A percentile compares a stretch with the other conserved stretches of the same genome.
These are phyloP conservation scores for Plicaturopsis crispa DNA, from an alignment of 768 basidiomycete species.

Conservation along the genomic window DNA sequence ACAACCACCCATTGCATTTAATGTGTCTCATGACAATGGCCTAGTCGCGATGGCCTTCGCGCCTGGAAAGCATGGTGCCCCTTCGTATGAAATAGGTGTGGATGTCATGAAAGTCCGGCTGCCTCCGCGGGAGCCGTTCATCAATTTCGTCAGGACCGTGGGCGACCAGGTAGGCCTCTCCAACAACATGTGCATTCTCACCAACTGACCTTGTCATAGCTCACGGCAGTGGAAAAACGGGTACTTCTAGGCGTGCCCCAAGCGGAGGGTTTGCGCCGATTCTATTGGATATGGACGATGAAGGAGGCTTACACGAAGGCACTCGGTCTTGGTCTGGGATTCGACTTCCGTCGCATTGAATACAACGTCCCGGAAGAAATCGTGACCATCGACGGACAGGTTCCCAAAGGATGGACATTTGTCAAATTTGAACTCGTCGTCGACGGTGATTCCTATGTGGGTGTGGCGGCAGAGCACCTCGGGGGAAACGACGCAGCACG, in stretches of 20 bases:
- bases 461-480: slow-evolving; percentile 55
- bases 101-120: slow-evolving; percentile 76
- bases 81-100: slow-evolving; percentile 53
- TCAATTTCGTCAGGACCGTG: slow-evolving; percentile 55
- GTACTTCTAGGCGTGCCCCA: slow-evolving; percentile 30
- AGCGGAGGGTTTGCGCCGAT: slow-evolving; percentile 46
- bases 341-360: slow-evolving; percentile 73
- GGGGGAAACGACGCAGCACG: slow-evolving; percentile 32
- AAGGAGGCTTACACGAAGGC: slow-evolving; percentile 93
- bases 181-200: background rate
- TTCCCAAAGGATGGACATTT: slow-evolving; percentile 61
- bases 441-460: slow-evolving; percentile 49
- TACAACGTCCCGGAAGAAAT: slow-evolving; percentile 47
- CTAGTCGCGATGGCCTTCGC: slow-evolving; percentile 60
- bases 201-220: slow-evolving; percentile 17
- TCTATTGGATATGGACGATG: slow-evolving; percentile 84
- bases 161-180: slow-evolving; percentile 49
- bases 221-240: slow-evolving; percentile 29
- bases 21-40: slow-evolving; percentile 75
- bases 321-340: slow-evolving; percentile 74
- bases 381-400: slow-evolving; percentile 52
- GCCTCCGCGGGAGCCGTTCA: slow-evolving; percentile 49
- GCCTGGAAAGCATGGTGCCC: slow-evolving; percentile 42
- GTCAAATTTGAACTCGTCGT: slow-evolving; percentile 48
- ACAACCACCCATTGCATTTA: slow-evolving; percentile 62